Conservation (phyloP, 495 filamentous ascomycete genomes). For the Xylaria sp. region DNA sequence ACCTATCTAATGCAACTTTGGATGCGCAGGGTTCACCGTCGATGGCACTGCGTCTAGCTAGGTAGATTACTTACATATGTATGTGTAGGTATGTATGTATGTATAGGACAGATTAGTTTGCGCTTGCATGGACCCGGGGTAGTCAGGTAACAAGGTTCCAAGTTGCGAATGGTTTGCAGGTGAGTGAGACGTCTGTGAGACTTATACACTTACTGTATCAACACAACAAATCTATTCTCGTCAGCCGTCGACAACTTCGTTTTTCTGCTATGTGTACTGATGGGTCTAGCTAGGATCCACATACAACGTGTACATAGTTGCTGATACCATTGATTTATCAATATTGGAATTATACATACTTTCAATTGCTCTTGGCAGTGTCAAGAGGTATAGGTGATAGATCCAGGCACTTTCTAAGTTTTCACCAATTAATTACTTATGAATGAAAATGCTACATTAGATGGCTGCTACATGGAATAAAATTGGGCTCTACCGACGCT, state of each 20-base stretch:
- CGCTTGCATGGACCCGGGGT: neutral
- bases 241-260: neutral
- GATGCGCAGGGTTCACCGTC: neutral
- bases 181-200: neutral
- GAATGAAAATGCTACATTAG: no score
- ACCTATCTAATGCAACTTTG: no score
- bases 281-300: neutral
- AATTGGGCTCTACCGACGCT: no score
- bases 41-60: neutral
- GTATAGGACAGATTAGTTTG: no score
- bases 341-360: neutral
- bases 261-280: neutral
- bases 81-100: neutral
- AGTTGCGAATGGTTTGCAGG: neutral
- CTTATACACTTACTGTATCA: neutral
- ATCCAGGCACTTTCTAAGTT: neutral
- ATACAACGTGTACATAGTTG: neutral
- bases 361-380: neutral
- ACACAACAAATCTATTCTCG: neutral
- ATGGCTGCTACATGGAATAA: no score
- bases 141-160: no score
- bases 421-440: neutral
- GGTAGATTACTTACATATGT: neutral
- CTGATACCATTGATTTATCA: neutral
- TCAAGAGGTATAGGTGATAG: neutral